phyloP scores from a whole-genome alignment of 805 yeast species.

The Candida tibetensis region DNA sequence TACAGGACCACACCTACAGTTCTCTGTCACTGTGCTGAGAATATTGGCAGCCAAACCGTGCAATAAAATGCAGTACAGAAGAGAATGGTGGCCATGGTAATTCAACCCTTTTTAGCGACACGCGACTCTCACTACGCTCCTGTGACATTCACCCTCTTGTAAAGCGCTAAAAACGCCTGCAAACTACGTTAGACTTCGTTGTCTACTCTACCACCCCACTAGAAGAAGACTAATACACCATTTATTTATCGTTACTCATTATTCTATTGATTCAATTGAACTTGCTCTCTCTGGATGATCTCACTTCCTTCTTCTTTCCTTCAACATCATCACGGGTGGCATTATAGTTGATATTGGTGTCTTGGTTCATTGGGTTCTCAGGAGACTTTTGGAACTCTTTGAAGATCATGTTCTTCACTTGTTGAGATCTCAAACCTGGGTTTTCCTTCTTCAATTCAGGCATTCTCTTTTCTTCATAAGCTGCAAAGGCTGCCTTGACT shows the following conservation, averaged over 20 bases:
- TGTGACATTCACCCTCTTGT: too few relatives aligned
- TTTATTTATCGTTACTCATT: background rate
- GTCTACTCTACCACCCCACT: too few relatives aligned
- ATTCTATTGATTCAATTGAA: conserved; percentile 7
- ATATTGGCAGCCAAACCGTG: too few relatives aligned
- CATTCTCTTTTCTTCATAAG: conserved; percentile 66
- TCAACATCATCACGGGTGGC: conserved; percentile 54
- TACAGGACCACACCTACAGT: too few relatives aligned
- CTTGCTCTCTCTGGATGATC: conserved; percentile 46
- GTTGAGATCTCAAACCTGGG: conserved; percentile 79
- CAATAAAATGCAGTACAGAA: too few relatives aligned
- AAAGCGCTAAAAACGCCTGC: too few relatives aligned
- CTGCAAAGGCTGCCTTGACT: conserved; percentile 74
- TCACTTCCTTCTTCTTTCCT: conserved; percentile 47
- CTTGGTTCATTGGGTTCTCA: conserved; percentile 84
- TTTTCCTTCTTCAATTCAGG: conserved; percentile 73
- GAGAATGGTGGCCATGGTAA: too few relatives aligned
- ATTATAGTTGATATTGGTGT: conserved; percentile 58
- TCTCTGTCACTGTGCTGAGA: too few relatives aligned
- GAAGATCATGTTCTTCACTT: conserved; percentile 66
- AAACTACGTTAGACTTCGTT: too few relatives aligned
- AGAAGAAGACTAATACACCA: too few relatives aligned
- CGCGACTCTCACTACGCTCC: too few relatives aligned
- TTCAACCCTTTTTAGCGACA: too few relatives aligned
- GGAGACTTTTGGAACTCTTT: conserved; percentile 81